Evolutionary conservation across 768 basidiomycete species (phyloP), one percentile per base, ranked within the genome.

Genomic region (Lactarius quietus): DNA sequence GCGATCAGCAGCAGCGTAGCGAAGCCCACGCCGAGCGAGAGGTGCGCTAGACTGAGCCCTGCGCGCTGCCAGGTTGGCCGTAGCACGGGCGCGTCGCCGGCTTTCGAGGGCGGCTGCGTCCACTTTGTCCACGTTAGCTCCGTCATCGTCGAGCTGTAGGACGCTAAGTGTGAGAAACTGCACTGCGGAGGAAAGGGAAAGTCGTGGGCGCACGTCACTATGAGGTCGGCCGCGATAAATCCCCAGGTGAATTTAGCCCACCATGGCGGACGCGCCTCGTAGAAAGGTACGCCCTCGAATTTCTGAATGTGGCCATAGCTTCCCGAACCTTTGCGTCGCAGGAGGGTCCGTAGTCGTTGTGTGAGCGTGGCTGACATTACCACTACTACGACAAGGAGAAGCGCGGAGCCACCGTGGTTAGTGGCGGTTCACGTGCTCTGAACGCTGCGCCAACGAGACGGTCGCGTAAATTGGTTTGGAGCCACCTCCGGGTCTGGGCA

Each of bases 91-190:
- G 18, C 51, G 18, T 65, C 63, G 64, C 39, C 61, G 12, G 67
- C 45, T 43, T 63, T 57, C 41, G 56, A 45, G 17, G 68, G 68
- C 18, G 61, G 66, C 2, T 57, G 20, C 3, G 61, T 65, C 69
- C 69, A 70, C 31, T 63, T 65, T 28, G 57, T 59, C 69, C 69
- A 70, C n/a, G 68, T 69, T 20, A 69, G 28, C 59, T 70, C 67
- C 31, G 69, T 63, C 69, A 70, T 70, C 3, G 69, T 63, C 7
- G 67, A 69, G 29, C 69, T 70, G 29, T 4, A 14, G 36, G 39
- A 36, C 36, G 36, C 36, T 36, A 14, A 28, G n/a, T n/a, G 53
- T 61, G 41, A n/a, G 53, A 54, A n/a, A 31, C n/a, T 18, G 15
- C 33, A 23, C 23, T 18, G 20, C n/a, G 20, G 23, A 18, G 1